phyloP scores from a whole-genome alignment of 176 grass and related monocot species.

The Miscanthus lutarioriparius region DNA sequence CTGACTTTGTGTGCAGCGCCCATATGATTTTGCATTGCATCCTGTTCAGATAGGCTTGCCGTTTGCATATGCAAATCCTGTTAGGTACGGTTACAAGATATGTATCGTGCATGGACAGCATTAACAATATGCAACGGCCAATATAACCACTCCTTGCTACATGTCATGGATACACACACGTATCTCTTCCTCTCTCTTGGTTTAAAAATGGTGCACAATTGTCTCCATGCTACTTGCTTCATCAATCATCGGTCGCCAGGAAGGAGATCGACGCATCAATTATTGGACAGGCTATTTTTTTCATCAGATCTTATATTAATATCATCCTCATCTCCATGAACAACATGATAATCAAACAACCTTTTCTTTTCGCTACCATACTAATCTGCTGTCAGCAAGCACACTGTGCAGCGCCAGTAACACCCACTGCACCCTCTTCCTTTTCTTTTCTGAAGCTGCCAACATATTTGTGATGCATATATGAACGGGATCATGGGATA shows the following conservation, averaged over 20 bases:
- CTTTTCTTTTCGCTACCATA: not conserved
- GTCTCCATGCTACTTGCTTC: not conserved
- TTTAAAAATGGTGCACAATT: not conserved
- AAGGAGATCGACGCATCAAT: slow-evolving; percentile 5
- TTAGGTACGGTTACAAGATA: not conserved
- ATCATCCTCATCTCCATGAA: not conserved
- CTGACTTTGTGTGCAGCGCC: not conserved
- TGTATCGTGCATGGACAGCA: not conserved
- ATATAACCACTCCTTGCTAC: not conserved
- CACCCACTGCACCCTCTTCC: not conserved
- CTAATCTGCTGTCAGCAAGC: not conserved
- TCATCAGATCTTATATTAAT: not conserved
- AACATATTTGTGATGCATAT: not conserved
- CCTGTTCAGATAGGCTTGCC: not conserved
- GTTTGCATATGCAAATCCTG: not conserved
- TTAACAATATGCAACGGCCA: slow-evolving; percentile 8
- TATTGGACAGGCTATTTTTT: not conserved
- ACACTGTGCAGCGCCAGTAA: not conserved
- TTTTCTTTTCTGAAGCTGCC: not conserved
- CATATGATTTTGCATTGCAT: not conserved
- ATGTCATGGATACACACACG: not conserved
- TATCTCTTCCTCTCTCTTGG: not conserved
- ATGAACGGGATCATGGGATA: slow-evolving; percentile 10
- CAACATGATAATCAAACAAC: not conserved
- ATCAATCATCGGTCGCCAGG: not conserved